Evolutionary conservation across 129 eudicot species (phyloP), one percentile per base, ranked within the genome.

Genomic region (Rutidosis leptorrhynchoides): DNA sequence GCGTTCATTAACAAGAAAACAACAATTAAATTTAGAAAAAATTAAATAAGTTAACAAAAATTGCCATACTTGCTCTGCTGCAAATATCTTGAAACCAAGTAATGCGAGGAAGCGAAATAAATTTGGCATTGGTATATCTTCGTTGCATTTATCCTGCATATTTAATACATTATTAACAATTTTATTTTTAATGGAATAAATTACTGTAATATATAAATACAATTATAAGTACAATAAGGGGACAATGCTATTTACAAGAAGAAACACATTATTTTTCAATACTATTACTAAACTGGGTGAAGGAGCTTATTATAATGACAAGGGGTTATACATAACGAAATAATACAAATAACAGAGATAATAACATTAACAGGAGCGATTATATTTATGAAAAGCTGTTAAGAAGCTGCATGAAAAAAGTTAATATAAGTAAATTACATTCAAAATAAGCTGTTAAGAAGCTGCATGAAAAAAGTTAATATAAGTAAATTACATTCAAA

Each of bases 81-180:
- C 82, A 79, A 93, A 93, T 56, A 83, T 82, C 74, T 93, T 93
- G 83, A 93, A 93, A 78, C 90, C 99, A 72, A 93, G 95, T 83
- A 93, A 74, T 11, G 99, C 95, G 63, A 93, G 89, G 79, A 93
- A 93, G 46, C 96, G 95, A 56, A 89, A 93, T 66, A 86, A 83
- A 57, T 93, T 89, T 43, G 99, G 96, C 99, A 93, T 93, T 1
- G 99, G 99, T 71, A 83, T 58, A 54, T 93, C 95, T 67, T 86
- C 93, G 52, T 32, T 79, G 42, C 88, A 73, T 79, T 68, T 79
- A 75, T 82, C 96, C 96, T 58, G 63, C 63, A 58, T 58, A 58
- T 25, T 1, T 58, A 29, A 70, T 32, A 49, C 51, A 62, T 21
- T 21, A 62, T 17, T 58, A 26, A 62, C 63, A 27, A 49, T 62